Percentiles rank a stretch among this genome's conserved stretches.
phyloP scores from a whole-genome alignment of 2,329 filamentous ascomycete species.

The Cylindrodendrum hubeiense region DNA sequence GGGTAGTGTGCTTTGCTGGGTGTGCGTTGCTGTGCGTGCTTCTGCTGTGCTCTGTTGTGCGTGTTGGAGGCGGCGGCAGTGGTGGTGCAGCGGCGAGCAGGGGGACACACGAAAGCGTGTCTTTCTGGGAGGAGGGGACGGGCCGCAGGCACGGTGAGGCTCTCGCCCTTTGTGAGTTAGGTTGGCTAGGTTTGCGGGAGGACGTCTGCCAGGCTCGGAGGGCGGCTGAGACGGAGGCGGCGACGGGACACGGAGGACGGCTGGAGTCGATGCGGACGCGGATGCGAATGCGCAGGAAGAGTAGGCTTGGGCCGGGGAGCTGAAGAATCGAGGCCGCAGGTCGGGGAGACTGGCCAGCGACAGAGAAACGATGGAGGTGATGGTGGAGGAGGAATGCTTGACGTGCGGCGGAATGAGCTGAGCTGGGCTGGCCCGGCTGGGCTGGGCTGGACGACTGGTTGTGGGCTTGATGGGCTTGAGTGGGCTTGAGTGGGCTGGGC shows the following conservation, averaged over 20 bases:
- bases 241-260: conserved; percentile 14
- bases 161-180: conserved; percentile 31
- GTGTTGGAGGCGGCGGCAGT: conserved; percentile 35
- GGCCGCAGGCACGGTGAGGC: conserved; percentile 24
- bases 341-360: conserved; percentile 34
- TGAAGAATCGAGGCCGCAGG: conserved; percentile 31
- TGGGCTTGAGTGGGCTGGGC: conserved; percentile 32
- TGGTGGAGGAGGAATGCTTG: conserved; percentile 45
- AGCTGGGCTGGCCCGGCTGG: conserved; percentile 33
- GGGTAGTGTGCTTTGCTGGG: conserved; percentile 34
- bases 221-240: conserved; percentile 26
- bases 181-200: conserved; percentile 32
- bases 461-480: conserved; percentile 24
- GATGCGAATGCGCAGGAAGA: conserved; percentile 15
- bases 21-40: conserved; percentile 38
- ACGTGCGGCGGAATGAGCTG: conserved; percentile 45
- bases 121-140: conserved; percentile 29
- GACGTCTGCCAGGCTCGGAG: conserved; percentile 31
- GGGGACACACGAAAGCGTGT: conserved; percentile 32
- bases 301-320: conserved; percentile 30
- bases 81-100: conserved; percentile 42
- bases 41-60: conserved; percentile 29
- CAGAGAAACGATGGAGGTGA: conserved; percentile 41
- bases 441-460: conserved; percentile 29
- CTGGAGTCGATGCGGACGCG: neutral